Evolutionary conservation across 2,329 filamentous ascomycete genomes (phyloP).

Genomic region (Phialocephala subalpina): DNA sequence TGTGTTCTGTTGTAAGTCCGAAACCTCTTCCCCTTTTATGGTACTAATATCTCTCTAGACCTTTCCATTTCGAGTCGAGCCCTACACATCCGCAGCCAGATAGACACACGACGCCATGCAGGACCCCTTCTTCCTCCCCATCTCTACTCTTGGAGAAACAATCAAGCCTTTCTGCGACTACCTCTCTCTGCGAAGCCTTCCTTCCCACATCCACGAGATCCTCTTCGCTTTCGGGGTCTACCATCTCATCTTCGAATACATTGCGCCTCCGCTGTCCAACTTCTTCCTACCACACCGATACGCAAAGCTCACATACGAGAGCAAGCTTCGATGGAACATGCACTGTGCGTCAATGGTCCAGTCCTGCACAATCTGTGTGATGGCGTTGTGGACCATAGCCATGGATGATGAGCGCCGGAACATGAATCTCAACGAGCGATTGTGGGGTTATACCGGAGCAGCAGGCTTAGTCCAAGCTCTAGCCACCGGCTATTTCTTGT

Average conservation of each 20-base stretch:
- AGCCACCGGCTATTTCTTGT: constrained; percentile 69
- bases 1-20: constrained; percentile 1
- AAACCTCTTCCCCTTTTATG: background rate
- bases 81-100: background rate
- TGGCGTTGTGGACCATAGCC: constrained; percentile 76
- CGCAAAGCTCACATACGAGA: constrained; percentile 64
- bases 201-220: constrained; percentile 80
- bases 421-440: constrained; percentile 71
- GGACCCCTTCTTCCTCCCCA: constrained; percentile 72
- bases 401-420: constrained; percentile 69
- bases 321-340: constrained; percentile 79
- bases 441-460: constrained; percentile 81
- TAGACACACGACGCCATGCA: constrained; percentile 59
- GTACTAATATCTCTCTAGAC: background rate
- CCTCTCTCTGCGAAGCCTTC: constrained; percentile 70
- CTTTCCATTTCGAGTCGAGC: background rate
- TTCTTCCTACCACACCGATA: constrained; percentile 67
- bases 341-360: constrained; percentile 84
- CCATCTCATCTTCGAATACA: constrained; percentile 67
- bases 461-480: constrained; percentile 76
- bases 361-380: constrained; percentile 70
- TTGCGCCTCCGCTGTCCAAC: constrained; percentile 72
- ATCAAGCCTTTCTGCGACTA: constrained; percentile 68
- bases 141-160: constrained; percentile 54
- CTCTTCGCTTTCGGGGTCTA: constrained; percentile 71